Evolutionary conservation across 306 rosid species (phyloP).

Genomic region (Prunus persica): DNA sequence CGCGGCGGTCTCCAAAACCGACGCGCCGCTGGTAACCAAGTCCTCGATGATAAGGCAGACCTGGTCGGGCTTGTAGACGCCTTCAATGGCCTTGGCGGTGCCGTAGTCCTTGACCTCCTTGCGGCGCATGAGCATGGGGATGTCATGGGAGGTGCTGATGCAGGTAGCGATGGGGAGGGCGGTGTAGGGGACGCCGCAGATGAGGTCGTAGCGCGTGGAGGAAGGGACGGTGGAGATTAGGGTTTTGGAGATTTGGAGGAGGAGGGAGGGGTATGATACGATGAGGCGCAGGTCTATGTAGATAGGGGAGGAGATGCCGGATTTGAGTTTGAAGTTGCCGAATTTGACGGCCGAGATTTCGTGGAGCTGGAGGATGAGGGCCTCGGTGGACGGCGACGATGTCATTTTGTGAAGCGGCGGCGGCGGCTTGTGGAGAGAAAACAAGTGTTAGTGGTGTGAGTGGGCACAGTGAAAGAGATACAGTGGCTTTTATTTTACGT

Average conservation of each 20-base stretch:
- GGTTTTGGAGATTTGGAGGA: slow-evolving; percentile 69
- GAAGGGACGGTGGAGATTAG: slow-evolving; percentile 58
- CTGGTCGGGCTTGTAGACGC: slow-evolving; percentile 48
- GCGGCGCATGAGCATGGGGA: slow-evolving; percentile 92
- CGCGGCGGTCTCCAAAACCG: slow-evolving; percentile 73
- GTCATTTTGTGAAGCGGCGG: slow-evolving; percentile 5
- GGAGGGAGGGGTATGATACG: slow-evolving; percentile 79
- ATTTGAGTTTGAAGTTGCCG: slow-evolving; percentile 86
- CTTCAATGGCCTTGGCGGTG: slow-evolving; percentile 81
- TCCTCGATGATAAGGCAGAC: slow-evolving; percentile 78
- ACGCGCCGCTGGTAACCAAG: slow-evolving; percentile 83
- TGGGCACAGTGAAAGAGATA: no score
- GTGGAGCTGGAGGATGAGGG: slow-evolving; percentile 69
- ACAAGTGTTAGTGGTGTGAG: background rate
- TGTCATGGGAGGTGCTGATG: slow-evolving; percentile 44
- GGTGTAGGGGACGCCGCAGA: slow-evolving; percentile 91
- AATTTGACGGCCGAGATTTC: slow-evolving; percentile 92
- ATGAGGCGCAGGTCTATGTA: slow-evolving; percentile 90
- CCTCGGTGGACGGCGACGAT: slow-evolving; percentile 49
- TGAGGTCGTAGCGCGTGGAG: slow-evolving; percentile 53
- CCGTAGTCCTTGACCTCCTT: slow-evolving; percentile 94
- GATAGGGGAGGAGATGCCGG: slow-evolving; percentile 87
- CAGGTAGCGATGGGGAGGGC: slow-evolving; percentile 91
- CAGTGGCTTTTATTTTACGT: background rate
- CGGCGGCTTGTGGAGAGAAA: background rate